These are phyloP conservation scores for Serendipita indica DNA, from an alignment of 768 basidiomycete genomes.

Conservation along the genomic window DNA sequence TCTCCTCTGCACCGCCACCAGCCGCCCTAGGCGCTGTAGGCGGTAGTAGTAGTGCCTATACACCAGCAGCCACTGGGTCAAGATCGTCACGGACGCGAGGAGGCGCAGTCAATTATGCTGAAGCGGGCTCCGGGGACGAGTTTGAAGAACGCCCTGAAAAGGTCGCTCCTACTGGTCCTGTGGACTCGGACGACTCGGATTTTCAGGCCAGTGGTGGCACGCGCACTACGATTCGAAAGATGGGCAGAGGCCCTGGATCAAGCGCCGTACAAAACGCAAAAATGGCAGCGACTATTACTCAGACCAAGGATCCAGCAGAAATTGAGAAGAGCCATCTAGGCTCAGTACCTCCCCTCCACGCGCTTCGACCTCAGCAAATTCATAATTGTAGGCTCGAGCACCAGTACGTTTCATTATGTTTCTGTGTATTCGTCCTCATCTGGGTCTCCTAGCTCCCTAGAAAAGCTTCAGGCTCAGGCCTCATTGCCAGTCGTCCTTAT, in stretches of 20 bases:
- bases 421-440: not conserved
- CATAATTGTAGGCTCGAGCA: slow-evolving; percentile 53
- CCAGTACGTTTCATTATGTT: slow-evolving; percentile 41
- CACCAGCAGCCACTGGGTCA: slow-evolving; percentile 23
- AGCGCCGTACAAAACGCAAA: slow-evolving; percentile 21
- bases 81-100: slow-evolving; percentile 31
- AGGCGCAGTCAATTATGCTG: slow-evolving; percentile 72
- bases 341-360: slow-evolving; percentile 62
- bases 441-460: slow-evolving; percentile 32
- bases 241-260: slow-evolving; percentile 25
- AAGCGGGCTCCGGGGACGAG: slow-evolving; percentile 72
- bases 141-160: slow-evolving; percentile 54
- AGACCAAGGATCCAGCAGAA: slow-evolving; percentile 42
- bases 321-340: slow-evolving; percentile 85
- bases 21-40: slow-evolving; percentile 17
- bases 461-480: slow-evolving; percentile 51
- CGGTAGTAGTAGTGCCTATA: not conserved
- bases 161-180: slow-evolving; percentile 23
- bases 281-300: slow-evolving; percentile 15
- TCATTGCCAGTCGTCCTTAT: slow-evolving; percentile 43
- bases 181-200: slow-evolving; percentile 77
- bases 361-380: slow-evolving; percentile 48
- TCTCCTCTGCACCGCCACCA: slow-evolving; percentile 25
- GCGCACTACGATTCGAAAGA: slow-evolving; percentile 40
- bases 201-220: slow-evolving; percentile 52